Evolutionary conservation across 108 stramenopile species (phyloP).

Genomic region (Nitzschia inconspicua): DNA sequence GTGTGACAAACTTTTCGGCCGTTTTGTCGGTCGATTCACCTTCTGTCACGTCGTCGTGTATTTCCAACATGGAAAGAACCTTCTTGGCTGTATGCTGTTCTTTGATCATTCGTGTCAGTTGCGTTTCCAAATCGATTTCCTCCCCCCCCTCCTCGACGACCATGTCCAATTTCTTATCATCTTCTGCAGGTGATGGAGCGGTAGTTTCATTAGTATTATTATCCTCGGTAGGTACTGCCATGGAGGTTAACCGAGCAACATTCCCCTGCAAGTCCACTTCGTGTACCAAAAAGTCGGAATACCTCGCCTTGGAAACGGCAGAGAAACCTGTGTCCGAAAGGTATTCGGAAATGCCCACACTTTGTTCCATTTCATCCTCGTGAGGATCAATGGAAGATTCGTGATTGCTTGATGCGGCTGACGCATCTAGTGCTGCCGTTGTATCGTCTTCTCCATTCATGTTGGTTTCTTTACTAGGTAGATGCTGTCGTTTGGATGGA

Average conservation of each 20-base stretch:
- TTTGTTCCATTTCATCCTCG: constrained; percentile 58
- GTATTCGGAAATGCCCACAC: constrained; percentile 60
- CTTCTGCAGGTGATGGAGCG: not conserved
- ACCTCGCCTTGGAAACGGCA: constrained; percentile 77
- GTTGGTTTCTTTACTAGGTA: not conserved
- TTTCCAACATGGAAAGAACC: constrained; percentile 38
- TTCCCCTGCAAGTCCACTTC: constrained; percentile 77
- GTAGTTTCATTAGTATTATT: not conserved
- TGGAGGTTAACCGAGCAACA: constrained; percentile 51
- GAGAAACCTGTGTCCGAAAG: constrained; percentile 59
- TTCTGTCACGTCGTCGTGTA: constrained; percentile 3
- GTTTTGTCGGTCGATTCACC: not conserved
- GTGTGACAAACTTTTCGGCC: constrained; percentile 43
- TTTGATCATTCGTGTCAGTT: constrained; percentile 25
- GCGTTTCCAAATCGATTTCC: constrained; percentile 9
- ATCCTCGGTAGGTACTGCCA: constrained; percentile 27
- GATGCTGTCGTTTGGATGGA: too few species aligned
- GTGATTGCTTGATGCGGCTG: not conserved
- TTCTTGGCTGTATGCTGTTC: constrained; percentile 30
- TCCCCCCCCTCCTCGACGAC: not conserved
- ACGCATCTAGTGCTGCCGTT: not conserved
- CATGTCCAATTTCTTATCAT: not conserved
- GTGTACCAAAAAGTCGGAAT: constrained; percentile 85
- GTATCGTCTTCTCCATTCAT: not conserved
- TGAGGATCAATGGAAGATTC: too few species aligned